Base-by-base conservation (phyloP, 75 land plant genomes). In the Sequoia sempervirens region DNA sequence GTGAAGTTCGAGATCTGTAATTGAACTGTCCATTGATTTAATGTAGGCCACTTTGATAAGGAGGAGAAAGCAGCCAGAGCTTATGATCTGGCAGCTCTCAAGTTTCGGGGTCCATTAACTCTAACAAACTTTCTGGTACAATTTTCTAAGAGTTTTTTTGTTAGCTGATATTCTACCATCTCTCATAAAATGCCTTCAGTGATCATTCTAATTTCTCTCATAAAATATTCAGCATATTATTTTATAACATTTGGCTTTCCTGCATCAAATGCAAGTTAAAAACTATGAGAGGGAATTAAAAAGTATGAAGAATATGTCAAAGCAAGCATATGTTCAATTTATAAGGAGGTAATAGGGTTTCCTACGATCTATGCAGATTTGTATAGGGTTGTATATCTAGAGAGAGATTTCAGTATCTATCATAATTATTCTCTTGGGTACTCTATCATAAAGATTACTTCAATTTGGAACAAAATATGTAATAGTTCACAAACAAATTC, bases 291-390 rank as follows among this genome's bases (percentile, higher is more conserved):
- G 86, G 34, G 94, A 94, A 69, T 89, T 94, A 30, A 91, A 90
- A 74, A 92, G 88, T 82, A 94, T 94, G 94, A 89, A 92, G 86
- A 88, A 94, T 82, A 91, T 91, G 91, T 84, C 87, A 9, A 88
- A 91, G 80, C 90, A 91, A 28, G 93, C 89, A 84, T 92, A 82
- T 83, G 94, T 94, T 34, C 92, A 90, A 17, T 84, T 88, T n/a
- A 85, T 94, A 80, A 89, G 96, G 85, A 92, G 96, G 96, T 94
- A 82, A 64, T 7, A 7, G 1, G 6, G 54, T 37, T 36, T 70
- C 47, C 12, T 20, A 7, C 6, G 10, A 46, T 7, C 47, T 46
- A 7, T 7, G n/a, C n/a, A n/a, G n/a, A n/a, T n/a, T n/a, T n/a
- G n/a, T 38, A 75, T 36, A 50, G 28, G 8, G n/a, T 5, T 47